Base-by-base conservation (phyloP, 2,329 filamentous ascomycete species). In the Aureobasidium subglaciale region DNA sequence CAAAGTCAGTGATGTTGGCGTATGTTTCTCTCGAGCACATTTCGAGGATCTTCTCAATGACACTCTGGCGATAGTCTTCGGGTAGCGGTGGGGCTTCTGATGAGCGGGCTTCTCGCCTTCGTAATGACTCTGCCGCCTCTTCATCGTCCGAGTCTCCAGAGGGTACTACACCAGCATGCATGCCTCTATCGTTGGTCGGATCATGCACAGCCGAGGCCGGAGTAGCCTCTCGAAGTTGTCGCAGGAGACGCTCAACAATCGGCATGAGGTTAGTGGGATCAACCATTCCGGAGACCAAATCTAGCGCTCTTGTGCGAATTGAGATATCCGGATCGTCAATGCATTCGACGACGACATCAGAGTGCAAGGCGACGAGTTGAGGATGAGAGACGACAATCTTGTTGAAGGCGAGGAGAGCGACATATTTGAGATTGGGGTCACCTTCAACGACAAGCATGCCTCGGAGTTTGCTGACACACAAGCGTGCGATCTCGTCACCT, bases 361-460 rank as follows among this genome's bases (percentile, higher is more conserved):
- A 90, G 67, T 99, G 93, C 67, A 92, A 82, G 5, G 89, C 85
- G 25, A 99, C 93, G 29, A 99, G 80, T 67, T 86, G 84, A 2
- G 92, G 87, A 68, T 99, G 91, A 0, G 91, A 93, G 18, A 81
- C 71, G 27, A 96, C 92, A 63, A 99, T 96, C 68, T 91, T 92
- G 68, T 95, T 95, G 72, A 99, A 95, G 1, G 93, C 92, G 59
- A 99, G 79, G 49, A 99, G 75, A 1, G 93, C 92, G 64, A 99
- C 93, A 65, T 96, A 99, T 86, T 96, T 96, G 63, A 99, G 75
- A 69, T 99, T 99, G 8, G 92, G 88, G 68, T 99, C 93, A 22
- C 89, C 90, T 69, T 96, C 88, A 55, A 95, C 82, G 66, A 95
- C 86, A 57, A 97, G 85, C 90, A 97, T 97, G 62, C 90, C 90